Evolutionary conservation across 225 moss, liverwort and hornwort species (phyloP).

Genomic region (Bryoerythrophyllum caledonicum): DNA sequence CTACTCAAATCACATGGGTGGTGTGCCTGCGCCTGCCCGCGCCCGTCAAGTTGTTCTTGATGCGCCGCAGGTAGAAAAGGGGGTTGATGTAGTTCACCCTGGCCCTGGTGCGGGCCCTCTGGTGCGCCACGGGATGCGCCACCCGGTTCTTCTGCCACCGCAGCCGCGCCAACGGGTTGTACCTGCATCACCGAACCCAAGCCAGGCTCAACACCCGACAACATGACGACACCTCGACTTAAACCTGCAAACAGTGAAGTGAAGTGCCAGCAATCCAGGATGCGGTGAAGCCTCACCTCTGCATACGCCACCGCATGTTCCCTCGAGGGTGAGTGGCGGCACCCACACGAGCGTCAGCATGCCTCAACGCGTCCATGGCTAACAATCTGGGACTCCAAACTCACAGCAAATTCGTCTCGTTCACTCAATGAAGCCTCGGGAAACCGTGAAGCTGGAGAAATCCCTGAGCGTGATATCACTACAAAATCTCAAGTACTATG

Average conservation of each 20-base stretch:
- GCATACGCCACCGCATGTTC: slow-evolving; percentile 38
- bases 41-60: no score
- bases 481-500: no score
- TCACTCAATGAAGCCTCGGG: no score
- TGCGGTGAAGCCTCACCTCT: slow-evolving; percentile 21
- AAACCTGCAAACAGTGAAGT: no score
- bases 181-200: slow-evolving; percentile 15
- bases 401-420: no score
- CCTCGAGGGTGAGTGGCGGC: slow-evolving; percentile 43
- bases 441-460: no score
- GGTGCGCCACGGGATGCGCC: slow-evolving; percentile 28
- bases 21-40: no score
- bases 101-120: slow-evolving; percentile 7
- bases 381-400: not conserved
- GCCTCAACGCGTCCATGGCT: slow-evolving; percentile 39
- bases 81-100: no score
- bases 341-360: slow-evolving; percentile 45
- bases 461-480: no score
- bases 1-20: not conserved
- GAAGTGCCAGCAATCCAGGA: not conserved
- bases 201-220: no score
- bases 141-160: slow-evolving; percentile 36
- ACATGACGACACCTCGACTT: not conserved
- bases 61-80: no score
- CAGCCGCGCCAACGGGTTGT: slow-evolving; percentile 29